A percentile compares a stretch with the other conserved stretches of the same genome.
Conservation (phyloP, 768 basidiomycete species). For the Panus rudis region DNA sequence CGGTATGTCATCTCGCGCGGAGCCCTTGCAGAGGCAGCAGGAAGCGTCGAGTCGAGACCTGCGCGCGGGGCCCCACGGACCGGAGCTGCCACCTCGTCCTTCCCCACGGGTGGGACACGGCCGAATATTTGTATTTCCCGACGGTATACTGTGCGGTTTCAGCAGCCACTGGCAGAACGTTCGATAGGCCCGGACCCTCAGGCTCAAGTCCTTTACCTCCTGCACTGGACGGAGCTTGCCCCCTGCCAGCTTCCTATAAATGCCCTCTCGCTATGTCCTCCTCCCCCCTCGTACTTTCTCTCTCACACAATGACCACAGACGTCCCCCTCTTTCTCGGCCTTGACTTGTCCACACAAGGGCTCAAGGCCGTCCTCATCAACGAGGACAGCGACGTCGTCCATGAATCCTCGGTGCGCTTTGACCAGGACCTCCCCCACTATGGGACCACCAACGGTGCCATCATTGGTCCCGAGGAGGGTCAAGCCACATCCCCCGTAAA, state of each 20-base stretch:
- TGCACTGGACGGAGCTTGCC: too few relatives aligned
- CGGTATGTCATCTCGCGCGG: too few relatives aligned
- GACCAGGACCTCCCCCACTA: constrained; percentile 71
- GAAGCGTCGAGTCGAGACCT: too few relatives aligned
- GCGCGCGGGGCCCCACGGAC: too few relatives aligned
- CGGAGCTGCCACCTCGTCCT: too few relatives aligned
- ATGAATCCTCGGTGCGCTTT: constrained; percentile 72
- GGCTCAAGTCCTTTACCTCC: too few relatives aligned
- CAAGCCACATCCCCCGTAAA: constrained; percentile 75
- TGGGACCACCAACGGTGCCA: constrained; percentile 58
- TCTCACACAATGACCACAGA: constrained; percentile 5
- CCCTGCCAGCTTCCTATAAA: constrained; percentile 12
- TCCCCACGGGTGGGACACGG: too few relatives aligned
- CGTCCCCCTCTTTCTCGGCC: constrained; percentile 57
- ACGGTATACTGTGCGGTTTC: too few relatives aligned
- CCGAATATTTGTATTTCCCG: too few relatives aligned
- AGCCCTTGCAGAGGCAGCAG: too few relatives aligned
- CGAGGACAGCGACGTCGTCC: constrained; percentile 48
- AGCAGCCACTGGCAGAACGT: too few relatives aligned
- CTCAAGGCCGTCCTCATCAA: constrained; percentile 69
- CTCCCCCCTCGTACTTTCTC: background rate
- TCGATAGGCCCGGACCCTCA: too few relatives aligned
- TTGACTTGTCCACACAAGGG: constrained; percentile 84
- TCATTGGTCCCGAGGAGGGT: constrained; percentile 56
- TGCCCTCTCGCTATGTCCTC: constrained; percentile 1